Percentiles rank a stretch among this genome's conserved stretches.
phyloP scores from a whole-genome alignment of 352 stramenopile genomes.

The Aphanomyces cochlioides region DNA sequence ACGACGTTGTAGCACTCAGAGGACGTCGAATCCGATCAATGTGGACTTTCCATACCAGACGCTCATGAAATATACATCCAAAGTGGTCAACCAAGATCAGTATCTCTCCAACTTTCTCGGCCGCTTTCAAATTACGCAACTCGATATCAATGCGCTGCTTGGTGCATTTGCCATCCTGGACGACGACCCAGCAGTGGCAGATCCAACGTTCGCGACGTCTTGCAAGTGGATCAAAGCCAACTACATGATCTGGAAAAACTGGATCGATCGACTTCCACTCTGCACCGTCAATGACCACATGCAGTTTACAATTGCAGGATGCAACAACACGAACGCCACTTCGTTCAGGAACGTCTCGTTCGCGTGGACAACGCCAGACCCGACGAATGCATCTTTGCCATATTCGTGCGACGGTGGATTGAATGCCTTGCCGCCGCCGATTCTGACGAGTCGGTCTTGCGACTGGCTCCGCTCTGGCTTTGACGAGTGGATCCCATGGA shows the following conservation, averaged over 20 bases:
- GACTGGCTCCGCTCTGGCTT: conserved; percentile 40
- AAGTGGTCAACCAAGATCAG: conserved; percentile 1
- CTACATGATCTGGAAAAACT: conserved; percentile 50
- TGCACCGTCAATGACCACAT: conserved; percentile 41
- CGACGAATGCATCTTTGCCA: conserved; percentile 36
- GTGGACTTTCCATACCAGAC: conserved; percentile 44
- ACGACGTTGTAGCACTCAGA: conserved; percentile 26
- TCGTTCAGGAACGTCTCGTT: conserved; percentile 36
- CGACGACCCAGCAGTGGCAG: conserved; percentile 21
- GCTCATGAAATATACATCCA: conserved; percentile 39
- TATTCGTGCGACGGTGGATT: conserved; percentile 45
- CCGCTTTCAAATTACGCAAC: conserved; percentile 39
- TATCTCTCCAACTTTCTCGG: conserved; percentile 31
- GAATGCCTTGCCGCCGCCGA: conserved; percentile 30
- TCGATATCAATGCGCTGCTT: conserved; percentile 46
- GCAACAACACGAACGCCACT: conserved; percentile 29
- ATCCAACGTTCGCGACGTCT: conserved; percentile 41
- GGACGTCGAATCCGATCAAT: conserved; percentile 45
- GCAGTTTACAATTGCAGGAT: conserved; percentile 36
- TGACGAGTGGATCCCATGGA: conserved; percentile 39
- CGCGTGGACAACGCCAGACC: conserved; percentile 42
- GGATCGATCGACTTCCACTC: conserved; percentile 39
- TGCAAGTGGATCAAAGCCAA: conserved; percentile 56
- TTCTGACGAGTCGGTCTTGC: conserved; percentile 46
- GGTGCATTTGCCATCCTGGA: conserved; percentile 27